Evolutionary conservation across 768 basidiomycete genomes (phyloP).

Genomic region (Plicaturopsis crispa): DNA sequence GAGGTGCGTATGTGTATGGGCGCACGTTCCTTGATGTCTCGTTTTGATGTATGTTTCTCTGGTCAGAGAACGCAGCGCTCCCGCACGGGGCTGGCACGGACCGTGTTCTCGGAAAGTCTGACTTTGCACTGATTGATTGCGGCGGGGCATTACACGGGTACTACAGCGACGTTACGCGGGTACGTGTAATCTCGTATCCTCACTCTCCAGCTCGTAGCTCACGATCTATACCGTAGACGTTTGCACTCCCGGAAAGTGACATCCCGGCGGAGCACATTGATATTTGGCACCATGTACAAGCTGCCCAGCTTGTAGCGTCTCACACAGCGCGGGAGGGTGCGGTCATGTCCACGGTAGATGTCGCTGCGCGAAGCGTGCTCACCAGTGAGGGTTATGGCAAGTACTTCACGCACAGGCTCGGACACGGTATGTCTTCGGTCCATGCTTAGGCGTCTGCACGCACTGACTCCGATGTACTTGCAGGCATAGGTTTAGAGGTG

Average conservation of each 20-base stretch:
- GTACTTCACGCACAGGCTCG: slow-evolving; percentile 78
- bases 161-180: slow-evolving; percentile 71
- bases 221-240: slow-evolving; percentile 38
- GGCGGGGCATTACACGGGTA: slow-evolving; percentile 71
- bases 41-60: not conserved
- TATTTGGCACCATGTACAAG: slow-evolving; percentile 60
- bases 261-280: slow-evolving; percentile 44
- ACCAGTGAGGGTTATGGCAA: slow-evolving; percentile 31
- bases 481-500: slow-evolving; percentile 79
- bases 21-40: not conserved
- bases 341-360: slow-evolving; percentile 50
- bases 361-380: slow-evolving; percentile 50
- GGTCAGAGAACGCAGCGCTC: slow-evolving; percentile 73
- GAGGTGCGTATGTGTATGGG: slow-evolving; percentile 43
- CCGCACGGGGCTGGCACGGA: slow-evolving; percentile 81
- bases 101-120: slow-evolving; percentile 41
- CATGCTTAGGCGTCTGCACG: not conserved
- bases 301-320: slow-evolving; percentile 55
- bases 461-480: slow-evolving; percentile 9
- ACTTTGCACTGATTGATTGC: slow-evolving; percentile 72
- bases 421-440: slow-evolving; percentile 48
- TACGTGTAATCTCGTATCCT: slow-evolving; percentile 23
- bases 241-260: slow-evolving; percentile 49
- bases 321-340: slow-evolving; percentile 37
- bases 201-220: too few species aligned